These are phyloP conservation scores for Globisporangium lucens DNA, from an alignment of 352 stramenopile species.

Conservation along the genomic window DNA sequence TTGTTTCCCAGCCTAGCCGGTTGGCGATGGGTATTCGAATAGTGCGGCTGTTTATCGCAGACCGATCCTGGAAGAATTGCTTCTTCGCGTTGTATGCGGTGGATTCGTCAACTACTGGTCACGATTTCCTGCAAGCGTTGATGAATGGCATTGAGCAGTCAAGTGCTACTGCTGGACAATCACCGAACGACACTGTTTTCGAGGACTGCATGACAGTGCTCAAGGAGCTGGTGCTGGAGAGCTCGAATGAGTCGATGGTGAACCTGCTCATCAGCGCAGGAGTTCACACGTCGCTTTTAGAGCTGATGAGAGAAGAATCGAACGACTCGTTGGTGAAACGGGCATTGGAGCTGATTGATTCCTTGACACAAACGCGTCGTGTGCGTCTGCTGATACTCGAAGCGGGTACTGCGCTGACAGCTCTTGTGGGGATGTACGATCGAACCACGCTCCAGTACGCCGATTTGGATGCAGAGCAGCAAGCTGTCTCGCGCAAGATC, in stretches of 20 bases:
- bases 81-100: slow-evolving; percentile 68
- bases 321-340: slow-evolving; percentile 22
- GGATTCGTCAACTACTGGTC: slow-evolving; percentile 53
- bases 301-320: slow-evolving; percentile 45
- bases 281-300: slow-evolving; percentile 64
- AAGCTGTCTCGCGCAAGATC: slow-evolving; percentile 45
- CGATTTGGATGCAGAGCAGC: slow-evolving; percentile 26
- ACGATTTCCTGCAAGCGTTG: slow-evolving; percentile 65
- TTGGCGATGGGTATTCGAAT: slow-evolving; percentile 62
- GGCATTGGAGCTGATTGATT: slow-evolving; percentile 45
- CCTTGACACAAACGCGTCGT: slow-evolving; percentile 52
- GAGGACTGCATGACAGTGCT: slow-evolving; percentile 61
- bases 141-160: slow-evolving; percentile 54
- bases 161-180: slow-evolving; percentile 23
- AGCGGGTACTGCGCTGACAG: slow-evolving; percentile 42
- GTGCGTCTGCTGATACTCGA: slow-evolving; percentile 74
- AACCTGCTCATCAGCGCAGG: slow-evolving; percentile 68
- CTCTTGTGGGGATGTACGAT: slow-evolving; percentile 60
- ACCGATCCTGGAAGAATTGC: slow-evolving; percentile 66
- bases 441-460: slow-evolving; percentile 37
- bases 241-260: slow-evolving; percentile 53
- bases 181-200: slow-evolving; percentile 37
- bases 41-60: slow-evolving; percentile 68
- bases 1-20: slow-evolving; percentile 46
- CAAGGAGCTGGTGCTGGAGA: slow-evolving; percentile 60